Evolutionary conservation across 169 alveolate species (phyloP).

Genomic region (Eimeria zaria): DNA sequence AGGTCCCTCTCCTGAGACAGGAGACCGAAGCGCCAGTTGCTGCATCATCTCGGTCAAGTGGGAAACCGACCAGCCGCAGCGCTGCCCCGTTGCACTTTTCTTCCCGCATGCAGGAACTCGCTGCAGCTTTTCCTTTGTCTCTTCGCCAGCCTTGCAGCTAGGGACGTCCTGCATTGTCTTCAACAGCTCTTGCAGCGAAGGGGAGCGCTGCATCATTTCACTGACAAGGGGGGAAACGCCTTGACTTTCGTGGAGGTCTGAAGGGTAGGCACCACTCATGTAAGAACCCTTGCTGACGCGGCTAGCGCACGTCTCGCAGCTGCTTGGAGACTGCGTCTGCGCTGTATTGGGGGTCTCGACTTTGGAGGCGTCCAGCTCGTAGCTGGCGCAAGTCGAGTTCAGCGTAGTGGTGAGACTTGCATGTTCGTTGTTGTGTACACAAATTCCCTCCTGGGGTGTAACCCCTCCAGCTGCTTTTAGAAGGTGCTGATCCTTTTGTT

Average conservation of each 20-base stretch:
- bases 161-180: neutral
- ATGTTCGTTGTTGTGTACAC: neutral
- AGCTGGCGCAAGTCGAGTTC: constrained; percentile 21
- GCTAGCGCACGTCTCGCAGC: constrained; percentile 34
- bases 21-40: constrained; percentile 45
- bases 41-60: constrained; percentile 54
- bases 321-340: neutral
- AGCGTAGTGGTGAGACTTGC: neutral
- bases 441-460: neutral
- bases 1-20: constrained; percentile 41
- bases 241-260: neutral
- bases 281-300: neutral
- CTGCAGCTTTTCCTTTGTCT: neutral
- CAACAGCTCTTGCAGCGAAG: constrained; percentile 28
- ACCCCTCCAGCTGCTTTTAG: neutral
- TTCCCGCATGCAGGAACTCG: neutral
- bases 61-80: constrained; percentile 45
- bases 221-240: neutral
- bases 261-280: neutral
- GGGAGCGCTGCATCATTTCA: neutral
- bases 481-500: neutral
- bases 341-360: neutral
- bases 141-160: neutral
- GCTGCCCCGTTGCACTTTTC: neutral
- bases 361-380: neutral